A percentile compares a stretch with the other conserved stretches of the same genome.
phyloP scores from a whole-genome alignment of 1,284 basidiomycete species.

The Pascua guehoae region DNA sequence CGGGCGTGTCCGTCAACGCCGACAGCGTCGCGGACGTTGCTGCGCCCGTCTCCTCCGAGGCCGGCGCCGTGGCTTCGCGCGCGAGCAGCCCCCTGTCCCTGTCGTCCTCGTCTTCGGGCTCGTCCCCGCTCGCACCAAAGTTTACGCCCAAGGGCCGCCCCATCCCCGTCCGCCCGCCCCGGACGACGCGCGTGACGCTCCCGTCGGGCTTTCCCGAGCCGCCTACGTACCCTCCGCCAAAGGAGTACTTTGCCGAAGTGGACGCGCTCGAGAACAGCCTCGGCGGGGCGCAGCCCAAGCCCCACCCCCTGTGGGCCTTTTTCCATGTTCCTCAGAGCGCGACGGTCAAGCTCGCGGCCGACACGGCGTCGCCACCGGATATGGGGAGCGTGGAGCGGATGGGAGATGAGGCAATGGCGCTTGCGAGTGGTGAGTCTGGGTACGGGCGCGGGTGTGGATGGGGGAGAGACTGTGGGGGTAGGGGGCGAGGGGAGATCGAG shows the following conservation, averaged over 20 bases:
- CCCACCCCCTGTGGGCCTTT: slow-evolving; percentile 48
- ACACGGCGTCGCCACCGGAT: slow-evolving; percentile 17
- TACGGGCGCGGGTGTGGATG: background rate
- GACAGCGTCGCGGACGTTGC: too few relatives aligned
- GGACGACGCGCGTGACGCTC: slow-evolving; percentile 29
- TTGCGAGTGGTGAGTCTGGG: slow-evolving; percentile 34
- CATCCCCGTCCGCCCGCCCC: slow-evolving; percentile 35
- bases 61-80: too few relatives aligned
- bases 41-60: too few relatives aligned
- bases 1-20: too few relatives aligned
- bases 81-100: too few relatives aligned
- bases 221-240: slow-evolving; percentile 30
- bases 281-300: slow-evolving; percentile 4
- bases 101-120: too few relatives aligned
- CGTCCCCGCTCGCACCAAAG: background rate
- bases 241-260: slow-evolving; percentile 26
- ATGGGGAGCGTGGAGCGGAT: slow-evolving; percentile 30
- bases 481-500: background rate
- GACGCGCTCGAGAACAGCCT: slow-evolving; percentile 15
- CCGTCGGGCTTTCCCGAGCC: slow-evolving; percentile 42
- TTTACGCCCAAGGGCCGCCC: slow-evolving; percentile 40
- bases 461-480: background rate
- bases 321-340: slow-evolving; percentile 36
- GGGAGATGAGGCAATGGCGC: slow-evolving; percentile 22
- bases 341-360: slow-evolving; percentile 7